A percentile compares a stretch with the other conserved stretches of the same genome.
Evolutionary conservation across 2,329 filamentous ascomycete genomes (phyloP).

Genomic region (Pestalotiopsis sp.): DNA sequence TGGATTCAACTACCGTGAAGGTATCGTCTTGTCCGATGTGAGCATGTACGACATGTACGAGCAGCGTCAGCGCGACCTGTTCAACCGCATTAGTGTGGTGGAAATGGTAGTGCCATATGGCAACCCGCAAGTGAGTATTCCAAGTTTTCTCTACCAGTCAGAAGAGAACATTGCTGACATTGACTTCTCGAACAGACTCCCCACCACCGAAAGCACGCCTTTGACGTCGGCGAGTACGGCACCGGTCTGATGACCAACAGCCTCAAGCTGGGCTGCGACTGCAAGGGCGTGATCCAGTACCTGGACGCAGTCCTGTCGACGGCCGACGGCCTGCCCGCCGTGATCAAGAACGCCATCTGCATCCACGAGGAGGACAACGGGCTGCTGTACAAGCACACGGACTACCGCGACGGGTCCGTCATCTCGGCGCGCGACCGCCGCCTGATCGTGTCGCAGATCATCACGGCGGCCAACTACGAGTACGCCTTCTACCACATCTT

Average conservation of each 20-base stretch:
- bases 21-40: constrained; percentile 57
- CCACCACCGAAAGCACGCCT: constrained; percentile 65
- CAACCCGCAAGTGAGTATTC: constrained; percentile 57
- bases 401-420: constrained; percentile 64
- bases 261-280: constrained; percentile 64
- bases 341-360: constrained; percentile 64
- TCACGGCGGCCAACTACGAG: constrained; percentile 73
- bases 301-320: constrained; percentile 61
- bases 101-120: constrained; percentile 78
- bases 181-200: not conserved
- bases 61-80: constrained; percentile 65
- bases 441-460: constrained; percentile 69
- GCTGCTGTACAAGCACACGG: constrained; percentile 73
- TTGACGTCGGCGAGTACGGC: constrained; percentile 65
- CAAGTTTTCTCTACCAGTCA: constrained; percentile 26
- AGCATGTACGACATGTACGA: constrained; percentile 62
- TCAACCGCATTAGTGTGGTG: constrained; percentile 73
- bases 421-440: constrained; percentile 63
- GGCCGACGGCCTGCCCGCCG: constrained; percentile 53
- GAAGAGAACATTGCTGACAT: not conserved
- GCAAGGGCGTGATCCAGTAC: constrained; percentile 72
- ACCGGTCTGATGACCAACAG: constrained; percentile 68
- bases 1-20: constrained; percentile 54
- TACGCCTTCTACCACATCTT: constrained; percentile 50
- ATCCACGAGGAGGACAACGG: constrained; percentile 73